A percentile compares a stretch with the other conserved stretches of the same genome.
phyloP scores from a whole-genome alignment of 2,329 filamentous ascomycete species.

The Lachnellula subtilissima region DNA sequence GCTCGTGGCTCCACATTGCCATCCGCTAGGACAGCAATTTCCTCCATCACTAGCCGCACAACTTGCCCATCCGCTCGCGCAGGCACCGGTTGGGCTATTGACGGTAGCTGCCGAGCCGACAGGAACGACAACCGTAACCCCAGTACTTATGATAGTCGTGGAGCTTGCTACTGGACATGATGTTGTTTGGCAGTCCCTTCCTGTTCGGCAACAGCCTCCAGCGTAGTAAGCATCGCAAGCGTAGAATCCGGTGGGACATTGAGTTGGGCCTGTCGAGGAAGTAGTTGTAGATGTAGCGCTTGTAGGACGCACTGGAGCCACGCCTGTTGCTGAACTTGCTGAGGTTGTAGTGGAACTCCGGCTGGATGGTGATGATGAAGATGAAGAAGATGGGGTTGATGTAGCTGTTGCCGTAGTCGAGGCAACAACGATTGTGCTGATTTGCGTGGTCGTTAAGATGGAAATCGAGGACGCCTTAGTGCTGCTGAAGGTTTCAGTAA shows the following conservation, averaged over 20 bases:
- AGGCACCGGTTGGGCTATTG: slow-evolving; percentile 42
- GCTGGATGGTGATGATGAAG: slow-evolving; percentile 32
- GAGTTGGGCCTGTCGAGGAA: slow-evolving; percentile 27
- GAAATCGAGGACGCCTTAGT: background rate
- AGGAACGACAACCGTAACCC: slow-evolving; percentile 67
- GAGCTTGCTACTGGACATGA: slow-evolving; percentile 63
- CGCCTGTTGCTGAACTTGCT: slow-evolving; percentile 37
- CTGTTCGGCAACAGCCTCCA: slow-evolving; percentile 84
- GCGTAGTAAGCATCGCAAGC: slow-evolving; percentile 76
- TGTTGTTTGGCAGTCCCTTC: slow-evolving; percentile 75
- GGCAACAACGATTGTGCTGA: slow-evolving; percentile 19
- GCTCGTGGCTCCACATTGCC: slow-evolving; percentile 65
- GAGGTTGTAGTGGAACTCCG: slow-evolving; percentile 26
- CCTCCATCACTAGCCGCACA: slow-evolving; percentile 64
- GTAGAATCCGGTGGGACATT: slow-evolving; percentile 88
- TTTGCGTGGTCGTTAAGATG: slow-evolving; percentile 2
- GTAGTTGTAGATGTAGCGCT: slow-evolving; percentile 35
- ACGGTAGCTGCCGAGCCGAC: slow-evolving; percentile 41
- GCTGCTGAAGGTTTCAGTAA: background rate
- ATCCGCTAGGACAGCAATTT: slow-evolving; percentile 81
- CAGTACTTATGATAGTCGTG: slow-evolving; percentile 63
- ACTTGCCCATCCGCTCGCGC: slow-evolving; percentile 73
- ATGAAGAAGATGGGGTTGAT: slow-evolving; percentile 6
- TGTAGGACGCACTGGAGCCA: slow-evolving; percentile 46
- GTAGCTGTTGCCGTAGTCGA: slow-evolving; percentile 6